These are phyloP conservation scores for Penicillium sp. DNA, from an alignment of 2,329 filamentous ascomycete genomes.

Conservation along the genomic window DNA sequence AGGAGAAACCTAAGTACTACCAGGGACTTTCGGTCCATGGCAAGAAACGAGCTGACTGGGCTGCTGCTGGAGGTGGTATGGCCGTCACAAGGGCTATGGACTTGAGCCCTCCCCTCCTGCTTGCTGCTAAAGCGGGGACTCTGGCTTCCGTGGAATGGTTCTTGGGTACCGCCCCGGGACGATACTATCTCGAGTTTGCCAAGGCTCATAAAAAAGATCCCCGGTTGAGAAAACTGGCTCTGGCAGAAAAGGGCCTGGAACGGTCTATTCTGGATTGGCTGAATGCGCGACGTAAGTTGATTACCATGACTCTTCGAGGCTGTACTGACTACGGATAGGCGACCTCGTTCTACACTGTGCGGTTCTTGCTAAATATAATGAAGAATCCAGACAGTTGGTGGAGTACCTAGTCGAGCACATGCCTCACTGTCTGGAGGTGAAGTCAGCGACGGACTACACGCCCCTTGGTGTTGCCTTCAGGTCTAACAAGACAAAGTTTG, in stretches of 20 bases:
- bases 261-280: conserved; percentile 36
- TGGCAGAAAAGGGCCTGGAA: conserved; percentile 40
- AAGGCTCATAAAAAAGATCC: conserved; percentile 65
- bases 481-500: conserved; percentile 39
- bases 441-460: conserved; percentile 54
- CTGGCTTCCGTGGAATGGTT: conserved; percentile 79
- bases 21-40: conserved; percentile 78
- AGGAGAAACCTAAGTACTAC: conserved; percentile 72
- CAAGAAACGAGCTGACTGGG: conserved; percentile 77
- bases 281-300: conserved; percentile 53
- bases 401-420: conserved; percentile 68
- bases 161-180: conserved; percentile 70
- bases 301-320: not conserved
- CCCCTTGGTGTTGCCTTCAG: conserved; percentile 72
- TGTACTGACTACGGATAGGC: conserved; percentile 27
- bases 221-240: conserved; percentile 65
- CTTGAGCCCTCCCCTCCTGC: conserved; percentile 37
- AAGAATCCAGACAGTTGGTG: conserved; percentile 60
- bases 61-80: conserved; percentile 59
- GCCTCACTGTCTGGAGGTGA: conserved; percentile 67
- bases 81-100: not conserved
- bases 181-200: conserved; percentile 72
- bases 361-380: conserved; percentile 52
- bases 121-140: conserved; percentile 49
- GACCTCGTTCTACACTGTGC: conserved; percentile 69